These are phyloP conservation scores for Chlorella sorokiniana DNA, from an alignment of 139 green algal genomes.

Conservation along the genomic window DNA sequence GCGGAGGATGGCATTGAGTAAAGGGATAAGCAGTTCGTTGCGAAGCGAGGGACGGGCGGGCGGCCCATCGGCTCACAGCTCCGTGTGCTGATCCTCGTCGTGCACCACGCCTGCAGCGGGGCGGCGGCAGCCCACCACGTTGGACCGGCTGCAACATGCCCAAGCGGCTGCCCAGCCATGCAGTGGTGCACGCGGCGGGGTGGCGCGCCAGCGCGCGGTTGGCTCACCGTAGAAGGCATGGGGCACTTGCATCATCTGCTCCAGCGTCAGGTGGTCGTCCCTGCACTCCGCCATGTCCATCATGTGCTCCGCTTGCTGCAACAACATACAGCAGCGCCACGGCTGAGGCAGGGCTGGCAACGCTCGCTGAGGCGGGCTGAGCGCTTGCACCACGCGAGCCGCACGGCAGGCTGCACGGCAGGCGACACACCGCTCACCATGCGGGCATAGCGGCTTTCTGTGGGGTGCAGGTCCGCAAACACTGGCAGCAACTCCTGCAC, in stretches of 20 bases:
- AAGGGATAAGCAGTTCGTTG: background rate
- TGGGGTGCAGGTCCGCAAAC: conserved; percentile 32
- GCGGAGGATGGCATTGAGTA: background rate
- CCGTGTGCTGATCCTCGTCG: background rate
- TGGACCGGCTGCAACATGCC: background rate
- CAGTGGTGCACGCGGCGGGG: background rate
- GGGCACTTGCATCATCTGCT: conserved; percentile 11
- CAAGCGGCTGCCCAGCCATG: background rate
- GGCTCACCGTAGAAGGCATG: conserved; percentile 26
- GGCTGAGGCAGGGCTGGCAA: background rate
- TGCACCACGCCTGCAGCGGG: background rate
- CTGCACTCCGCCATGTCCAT: conserved; percentile 34
- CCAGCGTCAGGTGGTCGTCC: conserved; percentile 25
- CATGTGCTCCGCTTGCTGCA: conserved; percentile 36
- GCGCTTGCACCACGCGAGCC: background rate
- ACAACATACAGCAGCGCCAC: background rate
- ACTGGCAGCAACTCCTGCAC: conserved; percentile 25
- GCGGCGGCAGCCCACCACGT: background rate
- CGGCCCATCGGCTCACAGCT: background rate
- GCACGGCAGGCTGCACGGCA: too few species aligned
- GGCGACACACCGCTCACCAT: too few species aligned
- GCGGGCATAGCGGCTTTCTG: conserved; percentile 26
- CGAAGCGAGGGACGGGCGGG: too few species aligned
- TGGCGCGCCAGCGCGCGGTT: too few species aligned
- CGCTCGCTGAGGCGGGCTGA: background rate